Conservation (phyloP, 495 filamentous ascomycete species). For the Clavariopsis aquatica region DNA sequence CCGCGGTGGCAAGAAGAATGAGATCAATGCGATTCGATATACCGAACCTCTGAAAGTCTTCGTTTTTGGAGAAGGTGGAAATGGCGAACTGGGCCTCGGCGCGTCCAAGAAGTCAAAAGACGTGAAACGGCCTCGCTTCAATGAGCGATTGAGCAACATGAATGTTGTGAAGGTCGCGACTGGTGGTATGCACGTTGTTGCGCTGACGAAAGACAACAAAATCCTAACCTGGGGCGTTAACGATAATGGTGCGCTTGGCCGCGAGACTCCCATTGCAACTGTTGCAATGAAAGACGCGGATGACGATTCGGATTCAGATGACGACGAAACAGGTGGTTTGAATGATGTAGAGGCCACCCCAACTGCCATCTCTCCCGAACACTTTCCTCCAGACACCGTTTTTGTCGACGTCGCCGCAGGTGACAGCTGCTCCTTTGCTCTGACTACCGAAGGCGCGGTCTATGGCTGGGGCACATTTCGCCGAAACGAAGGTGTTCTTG, state of each 20-base stretch:
- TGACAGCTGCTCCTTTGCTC: constrained; percentile 63
- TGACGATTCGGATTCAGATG: constrained; percentile 49
- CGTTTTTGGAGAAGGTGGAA: constrained; percentile 68
- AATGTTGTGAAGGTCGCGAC: constrained; percentile 64
- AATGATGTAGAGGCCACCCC: constrained; percentile 65
- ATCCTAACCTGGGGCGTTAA: constrained; percentile 75
- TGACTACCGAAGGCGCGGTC: constrained; percentile 65
- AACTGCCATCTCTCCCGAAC: constrained; percentile 48
- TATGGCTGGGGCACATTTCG: constrained; percentile 75
- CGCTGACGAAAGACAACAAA: constrained; percentile 64
- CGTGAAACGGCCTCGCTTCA: constrained; percentile 69
- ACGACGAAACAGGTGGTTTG: constrained; percentile 52
- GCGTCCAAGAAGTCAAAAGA: constrained; percentile 60
- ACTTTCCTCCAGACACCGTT: constrained; percentile 54
- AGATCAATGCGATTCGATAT: constrained; percentile 38
- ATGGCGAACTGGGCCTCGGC: constrained; percentile 68
- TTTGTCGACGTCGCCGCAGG: constrained; percentile 63
- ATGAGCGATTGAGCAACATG: constrained; percentile 59
- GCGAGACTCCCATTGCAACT: constrained; percentile 59
- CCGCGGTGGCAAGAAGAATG: constrained; percentile 20
- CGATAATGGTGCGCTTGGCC: constrained; percentile 65
- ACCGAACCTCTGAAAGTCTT: constrained; percentile 60
- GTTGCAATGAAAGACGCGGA: constrained; percentile 61
- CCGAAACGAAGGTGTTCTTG: constrained; percentile 69
- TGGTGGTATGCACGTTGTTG: constrained; percentile 68